phyloP scores from a whole-genome alignment of 2,329 filamentous ascomycete species.

The Xylariaceae sp. region DNA sequence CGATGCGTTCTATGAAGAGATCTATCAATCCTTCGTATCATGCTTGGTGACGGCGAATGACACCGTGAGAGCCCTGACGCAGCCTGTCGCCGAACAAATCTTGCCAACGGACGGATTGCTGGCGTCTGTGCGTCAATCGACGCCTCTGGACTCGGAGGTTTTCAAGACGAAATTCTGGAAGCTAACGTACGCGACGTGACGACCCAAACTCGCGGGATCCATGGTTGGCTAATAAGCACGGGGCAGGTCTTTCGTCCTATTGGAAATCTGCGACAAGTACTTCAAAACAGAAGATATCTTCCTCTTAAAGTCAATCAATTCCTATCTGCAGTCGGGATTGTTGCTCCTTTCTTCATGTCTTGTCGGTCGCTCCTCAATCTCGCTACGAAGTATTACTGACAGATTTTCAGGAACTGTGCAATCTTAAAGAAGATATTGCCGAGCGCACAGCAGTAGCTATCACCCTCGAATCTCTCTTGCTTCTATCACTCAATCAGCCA shows the following conservation, averaged over 20 bases:
- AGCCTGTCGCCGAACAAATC: conserved; percentile 45
- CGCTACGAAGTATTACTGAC: conserved; percentile 3
- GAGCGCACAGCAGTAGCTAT: conserved; percentile 51
- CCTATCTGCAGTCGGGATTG: conserved; percentile 54
- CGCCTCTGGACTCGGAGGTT: conserved; percentile 33
- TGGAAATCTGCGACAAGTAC: conserved; percentile 47
- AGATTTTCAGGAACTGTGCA: conserved; percentile 46
- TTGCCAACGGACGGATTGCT: conserved; percentile 38
- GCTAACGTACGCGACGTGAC: conserved; percentile 40
- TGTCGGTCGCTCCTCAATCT: conserved; percentile 31
- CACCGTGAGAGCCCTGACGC: conserved; percentile 45
- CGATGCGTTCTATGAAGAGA: conserved; percentile 39
- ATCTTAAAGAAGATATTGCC: conserved; percentile 50
- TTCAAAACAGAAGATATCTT: conserved; percentile 40
- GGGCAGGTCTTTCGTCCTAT: conserved; percentile 42
- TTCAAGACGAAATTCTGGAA: conserved; percentile 49
- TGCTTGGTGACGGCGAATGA: conserved; percentile 52
- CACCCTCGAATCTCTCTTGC: conserved; percentile 58
- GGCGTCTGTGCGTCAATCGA: conserved; percentile 33
- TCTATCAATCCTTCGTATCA: conserved; percentile 50
- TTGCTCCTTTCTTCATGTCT: conserved; percentile 48
- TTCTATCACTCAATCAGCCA: conserved; percentile 61
- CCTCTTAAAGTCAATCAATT: conserved; percentile 46
- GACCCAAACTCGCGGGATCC: conserved; percentile 11
- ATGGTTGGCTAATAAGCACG: conserved; percentile 11